Percentiles rank a stretch among this genome's conserved stretches.
phyloP scores from a whole-genome alignment of 164 flowering plant species.

The Vitis cinerea region DNA sequence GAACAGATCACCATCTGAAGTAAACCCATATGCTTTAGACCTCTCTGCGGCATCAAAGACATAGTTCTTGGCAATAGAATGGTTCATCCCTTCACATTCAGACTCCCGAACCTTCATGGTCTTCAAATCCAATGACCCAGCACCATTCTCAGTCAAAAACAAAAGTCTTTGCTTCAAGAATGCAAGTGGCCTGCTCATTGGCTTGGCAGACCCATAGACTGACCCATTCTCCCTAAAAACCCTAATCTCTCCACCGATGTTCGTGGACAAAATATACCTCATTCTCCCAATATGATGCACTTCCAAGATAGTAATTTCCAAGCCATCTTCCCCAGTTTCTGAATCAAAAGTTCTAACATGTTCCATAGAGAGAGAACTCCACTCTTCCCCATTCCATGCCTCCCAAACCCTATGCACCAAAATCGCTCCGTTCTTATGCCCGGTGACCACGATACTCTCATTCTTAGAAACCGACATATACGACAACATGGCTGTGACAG shows the following conservation, averaged over 20 bases:
- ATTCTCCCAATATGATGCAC: conserved; percentile 81
- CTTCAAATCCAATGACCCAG: conserved; percentile 91
- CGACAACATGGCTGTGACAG: conserved; percentile 71
- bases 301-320: conserved; percentile 55
- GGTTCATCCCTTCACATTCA: conserved; percentile 89
- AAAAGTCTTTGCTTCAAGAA: conserved; percentile 92
- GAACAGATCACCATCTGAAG: conserved; percentile 77
- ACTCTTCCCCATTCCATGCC: conserved; percentile 59
- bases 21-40: conserved; percentile 87
- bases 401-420: conserved; percentile 77
- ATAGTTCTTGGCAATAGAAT: conserved; percentile 55
- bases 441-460: conserved; percentile 79
- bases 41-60: conserved; percentile 88
- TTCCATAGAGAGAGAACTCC: conserved; percentile 57
- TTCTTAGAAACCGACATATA: conserved; percentile 72
- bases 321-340: conserved; percentile 32
- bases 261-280: conserved; percentile 62
- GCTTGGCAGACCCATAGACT: conserved; percentile 53
- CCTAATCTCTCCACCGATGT: conserved; percentile 55
- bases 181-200: conserved; percentile 61
- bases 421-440: conserved; percentile 70
- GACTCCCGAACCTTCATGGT: conserved; percentile 76
- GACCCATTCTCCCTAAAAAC: conserved; percentile 75
- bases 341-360: conserved; percentile 34
- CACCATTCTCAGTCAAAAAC: conserved; percentile 86